Base-by-base conservation (phyloP, 2,329 filamentous ascomycete species). In the Ophiostoma montium region DNA sequence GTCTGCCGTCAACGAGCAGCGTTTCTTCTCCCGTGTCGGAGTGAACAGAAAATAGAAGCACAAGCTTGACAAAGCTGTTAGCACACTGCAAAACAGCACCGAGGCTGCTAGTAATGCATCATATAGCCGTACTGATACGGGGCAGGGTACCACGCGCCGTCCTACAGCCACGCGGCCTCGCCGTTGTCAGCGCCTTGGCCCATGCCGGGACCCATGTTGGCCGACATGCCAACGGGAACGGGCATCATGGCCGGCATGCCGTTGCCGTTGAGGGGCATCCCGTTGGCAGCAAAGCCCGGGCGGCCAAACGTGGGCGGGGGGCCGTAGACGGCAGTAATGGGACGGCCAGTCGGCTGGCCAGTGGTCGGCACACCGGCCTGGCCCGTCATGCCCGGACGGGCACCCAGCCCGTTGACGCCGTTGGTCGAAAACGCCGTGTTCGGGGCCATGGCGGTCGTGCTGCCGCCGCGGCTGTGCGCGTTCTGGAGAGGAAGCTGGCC, bases 401-500 rank as follows among this genome's bases (percentile, higher is more conserved):
- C 6, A 16, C 50, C 47, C 32, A 58, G 55, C 30, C 57, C 56
- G 23, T 61, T 63, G 30, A 64, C 50, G 46, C 54, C 56, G 46
- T 62, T 65, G 46, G 58, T 56, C 45, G 63, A 64, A 10, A 57
- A 58, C 4, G 58, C 60, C 23, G 54, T 51, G 2, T 51, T 53
- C 5, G 60, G 55, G 15, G 61, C 45, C 23, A 69, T 53, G 41
- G 70, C 62, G 13, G 65, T 57, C 5, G 61, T 65, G 53, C 63
- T 67, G 50, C 64, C 67, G 55, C 60, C 63, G 36, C 72, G 72
- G 55, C 58, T 59, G 56, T 70, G 67, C 45, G 12, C 32, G 59
- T 52, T 35, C 13, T 73, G 73, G 27, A 75, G 57, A 4, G 71
- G 62, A 35, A 77, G 69, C 61, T 80, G 76, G 13, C 74, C 72